Percentiles rank a stretch among this genome's conserved stretches.
These are phyloP conservation scores for Ophioceras dolichostomum DNA, from an alignment of 2,329 filamentous ascomycete genomes.

Conservation along the genomic window DNA sequence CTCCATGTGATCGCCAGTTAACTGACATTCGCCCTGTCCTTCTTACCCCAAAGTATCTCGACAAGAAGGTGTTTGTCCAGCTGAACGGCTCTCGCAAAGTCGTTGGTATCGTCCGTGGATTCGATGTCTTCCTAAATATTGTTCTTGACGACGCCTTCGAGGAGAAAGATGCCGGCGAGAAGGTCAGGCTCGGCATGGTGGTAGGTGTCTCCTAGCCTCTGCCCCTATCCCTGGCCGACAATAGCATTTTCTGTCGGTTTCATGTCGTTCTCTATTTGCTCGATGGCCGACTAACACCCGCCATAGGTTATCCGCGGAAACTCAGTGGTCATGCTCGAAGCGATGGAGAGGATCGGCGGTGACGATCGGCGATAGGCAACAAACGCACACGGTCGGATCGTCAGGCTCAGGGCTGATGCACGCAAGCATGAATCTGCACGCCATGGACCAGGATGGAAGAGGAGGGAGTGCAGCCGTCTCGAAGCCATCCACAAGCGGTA, in stretches of 20 bases:
- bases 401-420: no score
- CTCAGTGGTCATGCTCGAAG: slow-evolving; percentile 96
- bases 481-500: no score
- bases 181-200: slow-evolving; percentile 83
- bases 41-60: slow-evolving; percentile 64
- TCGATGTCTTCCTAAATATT: slow-evolving; percentile 98
- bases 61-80: slow-evolving; percentile 97
- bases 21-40: not conserved
- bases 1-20: slow-evolving; percentile 3
- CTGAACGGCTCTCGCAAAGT: slow-evolving; percentile 97
- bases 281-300: no score
- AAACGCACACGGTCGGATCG: no score
- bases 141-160: slow-evolving; percentile 95
- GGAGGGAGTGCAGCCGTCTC: no score
- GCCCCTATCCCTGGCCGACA: not conserved
- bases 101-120: slow-evolving; percentile 84
- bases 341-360: slow-evolving; percentile 54
- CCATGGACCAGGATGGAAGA: no score
- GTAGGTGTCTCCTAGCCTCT: slow-evolving; percentile 42
- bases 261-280: not conserved
- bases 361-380: no score
- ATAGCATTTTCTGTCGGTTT: not conserved
- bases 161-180: slow-evolving; percentile 85
- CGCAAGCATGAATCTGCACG: no score
- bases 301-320: slow-evolving; percentile 85